Percentiles rank a stretch among this genome's conserved stretches.
These are phyloP conservation scores for Venturia asperata DNA, from an alignment of 2,329 filamentous ascomycete genomes.

Conservation along the genomic window DNA sequence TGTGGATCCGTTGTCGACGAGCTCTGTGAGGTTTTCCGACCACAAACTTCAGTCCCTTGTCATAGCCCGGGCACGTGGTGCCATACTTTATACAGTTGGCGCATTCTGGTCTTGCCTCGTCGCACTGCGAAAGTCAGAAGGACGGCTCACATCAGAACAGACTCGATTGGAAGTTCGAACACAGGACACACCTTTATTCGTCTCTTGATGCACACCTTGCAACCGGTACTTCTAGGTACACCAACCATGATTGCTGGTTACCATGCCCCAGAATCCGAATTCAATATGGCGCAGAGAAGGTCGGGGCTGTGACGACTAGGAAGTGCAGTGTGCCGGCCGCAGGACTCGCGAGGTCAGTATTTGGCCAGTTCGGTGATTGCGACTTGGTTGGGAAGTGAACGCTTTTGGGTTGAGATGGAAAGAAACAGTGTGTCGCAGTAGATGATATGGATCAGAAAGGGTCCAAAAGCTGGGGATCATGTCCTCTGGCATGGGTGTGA, in stretches of 20 bases:
- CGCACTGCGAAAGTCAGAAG: slow-evolving; percentile 12
- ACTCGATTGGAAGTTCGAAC: background rate
- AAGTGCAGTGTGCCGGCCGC: background rate
- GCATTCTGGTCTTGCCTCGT: slow-evolving; percentile 13
- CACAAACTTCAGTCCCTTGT: slow-evolving; percentile 15
- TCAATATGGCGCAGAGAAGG: background rate
- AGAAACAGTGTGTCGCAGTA: background rate
- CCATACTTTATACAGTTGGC: slow-evolving; percentile 17
- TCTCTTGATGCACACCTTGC: slow-evolving; percentile 14
- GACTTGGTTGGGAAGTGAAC: background rate
- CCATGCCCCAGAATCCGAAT: background rate
- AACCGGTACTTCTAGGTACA: slow-evolving; percentile 17
- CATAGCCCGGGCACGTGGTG: slow-evolving; percentile 13
- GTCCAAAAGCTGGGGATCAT: slow-evolving; percentile 6
- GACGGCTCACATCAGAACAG: too few species aligned
- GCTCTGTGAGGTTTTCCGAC: slow-evolving; percentile 15
- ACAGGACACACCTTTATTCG: slow-evolving; percentile 7
- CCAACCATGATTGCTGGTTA: slow-evolving; percentile 11
- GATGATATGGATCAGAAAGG: background rate
- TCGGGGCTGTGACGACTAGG: background rate
- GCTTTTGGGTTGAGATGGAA: background rate
- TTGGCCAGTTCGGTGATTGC: background rate
- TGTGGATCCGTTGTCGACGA: slow-evolving; percentile 13
- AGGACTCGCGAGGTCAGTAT: background rate
- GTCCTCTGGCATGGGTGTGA: slow-evolving; percentile 1